These are phyloP conservation scores for Cytospora schulzeri DNA, from an alignment of 2,329 filamentous ascomycete species.

Conservation along the genomic window DNA sequence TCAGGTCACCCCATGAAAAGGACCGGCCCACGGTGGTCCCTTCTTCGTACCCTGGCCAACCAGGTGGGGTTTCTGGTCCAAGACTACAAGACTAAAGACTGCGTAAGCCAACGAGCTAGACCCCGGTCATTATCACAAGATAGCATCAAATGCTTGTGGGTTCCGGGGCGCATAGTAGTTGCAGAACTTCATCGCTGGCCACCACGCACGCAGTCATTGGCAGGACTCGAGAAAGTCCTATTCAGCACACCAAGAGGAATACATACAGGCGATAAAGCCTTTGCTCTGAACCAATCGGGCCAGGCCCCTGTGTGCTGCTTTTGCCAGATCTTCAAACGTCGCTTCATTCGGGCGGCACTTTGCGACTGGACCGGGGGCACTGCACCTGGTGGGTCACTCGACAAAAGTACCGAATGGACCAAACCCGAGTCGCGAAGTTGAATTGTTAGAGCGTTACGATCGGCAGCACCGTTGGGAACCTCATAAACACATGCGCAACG, in stretches of 20 bases:
- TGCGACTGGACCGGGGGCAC: not conserved
- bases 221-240: not conserved
- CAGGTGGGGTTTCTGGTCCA: not conserved
- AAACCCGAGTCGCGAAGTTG: not conserved
- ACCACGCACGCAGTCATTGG: not conserved
- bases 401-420: constrained; percentile 15
- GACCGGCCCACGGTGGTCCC: constrained; percentile 14
- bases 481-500: not conserved
- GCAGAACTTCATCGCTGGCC: not conserved
- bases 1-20: constrained; percentile 13
- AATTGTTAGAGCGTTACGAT: not conserved
- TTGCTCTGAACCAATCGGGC: not conserved
- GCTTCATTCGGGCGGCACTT: constrained; percentile 14
- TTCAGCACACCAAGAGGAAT: not conserved
- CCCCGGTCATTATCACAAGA: not conserved
- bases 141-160: not conserved
- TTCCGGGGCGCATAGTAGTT: not conserved
- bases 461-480: not conserved
- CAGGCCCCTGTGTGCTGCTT: not conserved
- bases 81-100: not conserved
- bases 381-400: constrained; percentile 4
- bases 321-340: not conserved
- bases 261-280: not conserved
- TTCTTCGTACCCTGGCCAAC: constrained; percentile 13
- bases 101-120: not conserved